These are phyloP conservation scores for Stromatinia cepivora DNA, from an alignment of 2,329 filamentous ascomycete genomes.

Conservation along the genomic window DNA sequence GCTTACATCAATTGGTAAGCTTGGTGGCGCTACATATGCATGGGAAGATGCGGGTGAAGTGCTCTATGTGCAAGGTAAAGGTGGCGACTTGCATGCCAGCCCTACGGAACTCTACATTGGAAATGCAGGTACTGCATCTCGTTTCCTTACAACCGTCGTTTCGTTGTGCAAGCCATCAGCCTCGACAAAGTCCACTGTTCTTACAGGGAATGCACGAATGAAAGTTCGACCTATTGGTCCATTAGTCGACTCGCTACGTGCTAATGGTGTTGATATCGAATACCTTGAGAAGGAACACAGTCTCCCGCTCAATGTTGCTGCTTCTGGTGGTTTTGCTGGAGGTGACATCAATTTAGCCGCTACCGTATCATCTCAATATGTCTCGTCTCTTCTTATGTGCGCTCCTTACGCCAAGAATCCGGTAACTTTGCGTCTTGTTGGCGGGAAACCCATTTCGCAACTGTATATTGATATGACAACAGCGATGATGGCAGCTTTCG, in stretches of 20 bases:
- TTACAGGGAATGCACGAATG: conserved; percentile 96
- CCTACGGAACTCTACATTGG: conserved; percentile 82
- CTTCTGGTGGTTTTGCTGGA: conserved; percentile 79
- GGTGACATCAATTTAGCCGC: conserved; percentile 90
- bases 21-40: conserved; percentile 83
- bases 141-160: conserved; percentile 90
- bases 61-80: conserved; percentile 84
- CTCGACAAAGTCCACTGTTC: conserved; percentile 64
- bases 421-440: conserved; percentile 84
- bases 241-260: conserved; percentile 82
- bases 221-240: conserved; percentile 92
- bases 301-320: conserved; percentile 78
- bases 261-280: conserved; percentile 83
- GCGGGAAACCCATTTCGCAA: conserved; percentile 97
- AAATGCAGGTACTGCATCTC: conserved; percentile 93
- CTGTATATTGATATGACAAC: conserved; percentile 99
- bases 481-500: conserved; percentile 94
- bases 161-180: conserved; percentile 71
- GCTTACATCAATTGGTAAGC: conserved; percentile 83
- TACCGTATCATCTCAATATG: conserved; percentile 98
- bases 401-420: conserved; percentile 95
- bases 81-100: conserved; percentile 79
- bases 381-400: conserved; percentile 94
- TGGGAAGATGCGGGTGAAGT: conserved; percentile 97
- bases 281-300: conserved; percentile 84